Percentiles rank a stretch among this genome's conserved stretches.
These are phyloP conservation scores for Ehretia macrophylla DNA, from an alignment of 257 asterid species.

Conservation along the genomic window DNA sequence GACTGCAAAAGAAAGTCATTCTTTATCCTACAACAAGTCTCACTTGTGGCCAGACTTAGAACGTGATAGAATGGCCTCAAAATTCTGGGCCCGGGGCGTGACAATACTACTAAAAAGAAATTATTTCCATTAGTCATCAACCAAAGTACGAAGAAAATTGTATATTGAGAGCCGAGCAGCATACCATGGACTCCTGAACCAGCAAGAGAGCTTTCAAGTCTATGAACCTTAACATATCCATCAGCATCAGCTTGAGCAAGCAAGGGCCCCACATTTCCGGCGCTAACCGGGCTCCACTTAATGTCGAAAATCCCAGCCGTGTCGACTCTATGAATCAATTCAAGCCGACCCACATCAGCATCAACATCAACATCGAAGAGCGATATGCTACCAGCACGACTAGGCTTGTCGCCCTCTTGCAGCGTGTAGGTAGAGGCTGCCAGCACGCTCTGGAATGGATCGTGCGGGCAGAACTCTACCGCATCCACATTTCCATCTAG, in stretches of 20 bases:
- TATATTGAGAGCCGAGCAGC: not conserved
- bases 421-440: conserved; percentile 94
- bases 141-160: too few species aligned
- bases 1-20: too few species aligned
- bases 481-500: conserved; percentile 95
- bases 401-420: conserved; percentile 77
- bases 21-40: too few species aligned
- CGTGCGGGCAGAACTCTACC: conserved; percentile 86
- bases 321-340: conserved; percentile 44
- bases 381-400: conserved; percentile 68
- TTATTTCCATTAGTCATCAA: too few species aligned
- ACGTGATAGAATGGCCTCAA: too few species aligned
- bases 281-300: conserved; percentile 64
- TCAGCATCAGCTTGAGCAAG: conserved; percentile 99
- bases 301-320: conserved; percentile 85
- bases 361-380: conserved; percentile 68
- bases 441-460: conserved; percentile 50
- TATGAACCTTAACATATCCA: conserved; percentile 60
- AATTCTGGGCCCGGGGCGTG: too few species aligned
- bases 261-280: conserved; percentile 36
- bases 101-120: too few species aligned
- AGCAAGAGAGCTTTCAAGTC: conserved; percentile 34
- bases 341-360: conserved; percentile 34
- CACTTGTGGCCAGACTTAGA: too few species aligned
- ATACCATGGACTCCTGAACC: conserved; percentile 36